A percentile compares a stretch with the other conserved stretches of the same genome.
phyloP scores from a whole-genome alignment of 129 eudicot genomes.

The Flaveria brownii region DNA sequence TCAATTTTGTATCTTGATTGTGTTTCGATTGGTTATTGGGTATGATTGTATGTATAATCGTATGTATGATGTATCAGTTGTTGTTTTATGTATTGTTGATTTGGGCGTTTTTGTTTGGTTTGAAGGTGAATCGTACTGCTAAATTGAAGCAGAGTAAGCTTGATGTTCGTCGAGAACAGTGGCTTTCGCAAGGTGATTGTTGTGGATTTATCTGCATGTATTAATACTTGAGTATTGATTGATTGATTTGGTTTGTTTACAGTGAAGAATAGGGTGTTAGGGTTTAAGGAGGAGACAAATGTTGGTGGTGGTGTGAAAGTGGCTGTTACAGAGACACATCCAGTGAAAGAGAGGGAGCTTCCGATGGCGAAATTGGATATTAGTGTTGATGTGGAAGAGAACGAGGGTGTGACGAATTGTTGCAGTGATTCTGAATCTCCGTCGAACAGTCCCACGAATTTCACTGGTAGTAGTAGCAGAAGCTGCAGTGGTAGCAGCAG shows the following conservation, averaged over 20 bases:
- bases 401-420: constrained; percentile 38
- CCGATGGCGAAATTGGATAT: constrained; percentile 45
- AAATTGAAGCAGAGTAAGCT: constrained; percentile 83
- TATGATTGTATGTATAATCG: background rate
- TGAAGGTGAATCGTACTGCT: constrained; percentile 73
- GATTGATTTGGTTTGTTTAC: constrained; percentile 22
- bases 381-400: constrained; percentile 42
- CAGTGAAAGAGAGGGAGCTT: constrained; percentile 32
- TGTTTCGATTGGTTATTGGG: constrained; percentile 1
- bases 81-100: background rate
- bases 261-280: constrained; percentile 66
- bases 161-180: constrained; percentile 90
- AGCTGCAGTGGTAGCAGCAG: constrained; percentile 50
- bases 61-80: background rate
- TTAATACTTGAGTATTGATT: background rate
- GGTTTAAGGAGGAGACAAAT: constrained; percentile 49
- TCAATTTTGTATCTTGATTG: background rate
- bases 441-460: constrained; percentile 61
- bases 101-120: constrained; percentile 4
- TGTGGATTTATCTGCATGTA: background rate
- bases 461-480: constrained; percentile 58
- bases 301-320: constrained; percentile 33
- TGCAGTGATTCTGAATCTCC: constrained; percentile 54
- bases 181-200: constrained; percentile 73
- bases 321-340: constrained; percentile 27